phyloP scores from a whole-genome alignment of 1,284 basidiomycete species.

The Trametes versicolor region DNA sequence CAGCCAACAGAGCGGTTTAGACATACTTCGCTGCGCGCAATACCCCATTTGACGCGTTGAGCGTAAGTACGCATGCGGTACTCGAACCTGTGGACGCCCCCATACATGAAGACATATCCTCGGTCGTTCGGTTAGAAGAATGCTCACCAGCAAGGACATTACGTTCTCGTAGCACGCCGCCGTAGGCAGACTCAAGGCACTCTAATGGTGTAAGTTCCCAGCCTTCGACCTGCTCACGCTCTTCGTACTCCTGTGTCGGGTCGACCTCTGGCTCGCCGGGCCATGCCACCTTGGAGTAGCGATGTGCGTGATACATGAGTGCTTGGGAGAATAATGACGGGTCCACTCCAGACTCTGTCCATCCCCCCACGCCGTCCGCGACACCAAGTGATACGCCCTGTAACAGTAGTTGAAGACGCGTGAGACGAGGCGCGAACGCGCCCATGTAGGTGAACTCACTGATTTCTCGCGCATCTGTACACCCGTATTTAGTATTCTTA shows the following conservation, averaged over 20 bases:
- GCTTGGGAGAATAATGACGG: conserved; percentile 80
- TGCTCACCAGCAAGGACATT: conserved; percentile 77
- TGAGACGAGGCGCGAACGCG: conserved; percentile 9
- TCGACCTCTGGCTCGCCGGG: conserved; percentile 72
- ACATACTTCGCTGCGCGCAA: conserved; percentile 84
- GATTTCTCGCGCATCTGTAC: conserved; percentile 77
- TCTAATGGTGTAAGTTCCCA: conserved; percentile 77
- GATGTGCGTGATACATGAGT: conserved; percentile 77
- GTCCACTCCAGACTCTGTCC: conserved; percentile 83
- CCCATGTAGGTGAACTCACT: conserved; percentile 57
- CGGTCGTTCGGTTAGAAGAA: background rate
- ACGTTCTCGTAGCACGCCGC: conserved; percentile 75
- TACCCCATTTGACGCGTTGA: conserved; percentile 80
- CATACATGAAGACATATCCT: background rate
- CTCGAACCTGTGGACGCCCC: conserved; percentile 71
- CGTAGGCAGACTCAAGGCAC: conserved; percentile 79
- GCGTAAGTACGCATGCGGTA: conserved; percentile 83
- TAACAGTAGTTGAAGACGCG: conserved; percentile 33
- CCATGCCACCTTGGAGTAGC: conserved; percentile 76
- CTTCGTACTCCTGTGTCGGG: conserved; percentile 58
- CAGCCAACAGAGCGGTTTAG: background rate
- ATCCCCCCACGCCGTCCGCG: conserved; percentile 78
- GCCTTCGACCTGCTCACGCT: conserved; percentile 63
- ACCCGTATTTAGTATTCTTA: background rate
- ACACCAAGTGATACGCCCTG: conserved; percentile 82